phyloP scores from a whole-genome alignment of 352 stramenopile species.

The Pythium rishiriense region DNA sequence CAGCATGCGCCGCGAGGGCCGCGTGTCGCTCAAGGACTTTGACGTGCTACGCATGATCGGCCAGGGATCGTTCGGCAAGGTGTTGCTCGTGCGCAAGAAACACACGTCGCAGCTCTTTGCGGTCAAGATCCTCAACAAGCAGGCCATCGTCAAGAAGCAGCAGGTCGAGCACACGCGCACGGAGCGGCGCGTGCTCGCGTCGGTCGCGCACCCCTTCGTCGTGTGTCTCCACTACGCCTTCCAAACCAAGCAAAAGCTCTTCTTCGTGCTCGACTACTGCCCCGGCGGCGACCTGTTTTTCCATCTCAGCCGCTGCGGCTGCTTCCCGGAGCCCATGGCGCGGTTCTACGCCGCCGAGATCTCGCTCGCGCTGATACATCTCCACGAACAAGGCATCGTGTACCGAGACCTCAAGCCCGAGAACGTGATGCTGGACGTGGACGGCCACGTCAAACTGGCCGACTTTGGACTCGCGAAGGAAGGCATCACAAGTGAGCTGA shows the following conservation, averaged over 20 bases:
- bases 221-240: conserved; percentile 97
- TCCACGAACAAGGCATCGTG: conserved; percentile 94
- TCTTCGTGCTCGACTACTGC: conserved; percentile 98
- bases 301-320: conserved; percentile 90
- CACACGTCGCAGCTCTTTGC: conserved; percentile 89
- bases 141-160: conserved; percentile 88
- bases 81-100: conserved; percentile 89
- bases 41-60: conserved; percentile 88
- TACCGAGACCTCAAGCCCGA: conserved; percentile 97
- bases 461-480: conserved; percentile 99
- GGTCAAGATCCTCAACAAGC: conserved; percentile 92
- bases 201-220: conserved; percentile 97
- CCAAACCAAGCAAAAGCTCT: conserved; percentile 97
- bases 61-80: conserved; percentile 88
- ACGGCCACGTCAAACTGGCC: conserved; percentile 97
- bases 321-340: conserved; percentile 95
- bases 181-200: conserved; percentile 93
- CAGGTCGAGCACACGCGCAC: conserved; percentile 97
- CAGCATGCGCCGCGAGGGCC: conserved; percentile 17
- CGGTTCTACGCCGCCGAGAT: conserved; percentile 96
- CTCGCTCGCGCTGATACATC: conserved; percentile 95
- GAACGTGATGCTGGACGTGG: conserved; percentile 93
- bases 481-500: conserved; percentile 81
- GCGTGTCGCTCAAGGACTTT: conserved; percentile 86
- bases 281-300: conserved; percentile 98